phyloP scores from a whole-genome alignment of 1,284 basidiomycete genomes.

The Cryptococcus maquisensis region DNA sequence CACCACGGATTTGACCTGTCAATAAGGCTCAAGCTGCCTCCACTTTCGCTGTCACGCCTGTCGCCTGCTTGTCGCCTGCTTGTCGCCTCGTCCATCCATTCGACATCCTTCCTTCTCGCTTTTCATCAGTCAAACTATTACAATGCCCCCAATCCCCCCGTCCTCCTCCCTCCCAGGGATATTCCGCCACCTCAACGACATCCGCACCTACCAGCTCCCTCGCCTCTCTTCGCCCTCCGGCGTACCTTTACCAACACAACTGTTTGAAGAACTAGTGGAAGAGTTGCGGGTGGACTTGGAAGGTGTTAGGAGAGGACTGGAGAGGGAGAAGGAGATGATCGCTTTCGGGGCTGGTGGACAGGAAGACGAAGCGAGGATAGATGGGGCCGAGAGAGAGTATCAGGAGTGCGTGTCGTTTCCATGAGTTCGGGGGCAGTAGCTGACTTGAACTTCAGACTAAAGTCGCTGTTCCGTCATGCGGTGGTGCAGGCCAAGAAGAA shows the following conservation, averaged over 20 bases:
- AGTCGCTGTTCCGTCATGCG: constrained; percentile 27
- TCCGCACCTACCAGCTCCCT: constrained; percentile 67
- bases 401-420: constrained; percentile 29
- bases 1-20: background rate
- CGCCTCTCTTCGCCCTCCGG: constrained; percentile 63
- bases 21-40: background rate
- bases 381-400: constrained; percentile 10
- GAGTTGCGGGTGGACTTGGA: constrained; percentile 73
- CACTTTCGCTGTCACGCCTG: background rate
- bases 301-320: constrained; percentile 58
- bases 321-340: constrained; percentile 51
- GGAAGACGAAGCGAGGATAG: constrained; percentile 2
- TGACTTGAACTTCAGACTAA: constrained; percentile 13
- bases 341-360: background rate
- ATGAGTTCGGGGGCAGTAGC: background rate
- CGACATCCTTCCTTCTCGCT: background rate
- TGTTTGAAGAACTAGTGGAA: constrained; percentile 67
- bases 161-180: constrained; percentile 1
- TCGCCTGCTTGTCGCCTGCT: background rate
- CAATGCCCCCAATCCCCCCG: background rate
- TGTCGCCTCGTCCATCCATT: background rate
- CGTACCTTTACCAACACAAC: constrained; percentile 51
- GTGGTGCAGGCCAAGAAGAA: constrained; percentile 25
- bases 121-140: background rate
- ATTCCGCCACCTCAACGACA: constrained; percentile 59